Percentiles rank a stretch among this genome's conserved stretches.
These are phyloP conservation scores for Nigrograna mackinnonii DNA, from an alignment of 2,329 filamentous ascomycete species.

Conservation along the genomic window DNA sequence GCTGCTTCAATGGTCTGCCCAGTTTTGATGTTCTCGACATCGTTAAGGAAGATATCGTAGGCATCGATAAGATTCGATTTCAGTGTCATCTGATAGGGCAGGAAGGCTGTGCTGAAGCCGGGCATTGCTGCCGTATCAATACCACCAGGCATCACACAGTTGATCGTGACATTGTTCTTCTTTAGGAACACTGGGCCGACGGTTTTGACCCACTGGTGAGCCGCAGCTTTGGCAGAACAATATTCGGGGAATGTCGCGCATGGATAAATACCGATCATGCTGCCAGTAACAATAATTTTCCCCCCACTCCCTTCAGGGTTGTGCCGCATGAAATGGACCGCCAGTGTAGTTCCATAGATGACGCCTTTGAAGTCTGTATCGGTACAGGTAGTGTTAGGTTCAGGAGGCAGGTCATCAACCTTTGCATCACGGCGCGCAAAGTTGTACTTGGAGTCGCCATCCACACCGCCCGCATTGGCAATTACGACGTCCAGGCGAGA, in stretches of 20 bases:
- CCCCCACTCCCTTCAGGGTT: constrained; percentile 47
- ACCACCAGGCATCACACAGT: constrained; percentile 53
- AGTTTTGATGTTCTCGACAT: constrained; percentile 42
- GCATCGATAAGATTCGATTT: constrained; percentile 48
- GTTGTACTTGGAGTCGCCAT: constrained; percentile 50
- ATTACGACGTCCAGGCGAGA: constrained; percentile 53
- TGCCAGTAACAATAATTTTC: constrained; percentile 50
- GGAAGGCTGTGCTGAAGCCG: constrained; percentile 29
- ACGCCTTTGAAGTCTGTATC: constrained; percentile 56
- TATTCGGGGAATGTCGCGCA: constrained; percentile 53
- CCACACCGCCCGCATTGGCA: constrained; percentile 56
- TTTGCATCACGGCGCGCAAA: constrained; percentile 27
- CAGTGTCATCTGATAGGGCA: constrained; percentile 38
- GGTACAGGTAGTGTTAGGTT: constrained; percentile 49
- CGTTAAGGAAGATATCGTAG: constrained; percentile 47
- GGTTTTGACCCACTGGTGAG: constrained; percentile 29
- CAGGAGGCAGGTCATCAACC: constrained; percentile 42
- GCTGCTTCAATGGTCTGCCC: constrained; percentile 51
- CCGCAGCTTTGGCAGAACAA: constrained; percentile 55
- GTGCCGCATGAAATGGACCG: constrained; percentile 58
- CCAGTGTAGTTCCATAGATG: constrained; percentile 53
- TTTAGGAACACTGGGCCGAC: constrained; percentile 15
- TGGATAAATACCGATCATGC: constrained; percentile 49
- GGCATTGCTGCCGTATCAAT: constrained; percentile 49
- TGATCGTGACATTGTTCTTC: constrained; percentile 55